These are phyloP conservation scores for Chlamydomonas sphaeroides DNA, from an alignment of 139 green algal species.

Conservation along the genomic window DNA sequence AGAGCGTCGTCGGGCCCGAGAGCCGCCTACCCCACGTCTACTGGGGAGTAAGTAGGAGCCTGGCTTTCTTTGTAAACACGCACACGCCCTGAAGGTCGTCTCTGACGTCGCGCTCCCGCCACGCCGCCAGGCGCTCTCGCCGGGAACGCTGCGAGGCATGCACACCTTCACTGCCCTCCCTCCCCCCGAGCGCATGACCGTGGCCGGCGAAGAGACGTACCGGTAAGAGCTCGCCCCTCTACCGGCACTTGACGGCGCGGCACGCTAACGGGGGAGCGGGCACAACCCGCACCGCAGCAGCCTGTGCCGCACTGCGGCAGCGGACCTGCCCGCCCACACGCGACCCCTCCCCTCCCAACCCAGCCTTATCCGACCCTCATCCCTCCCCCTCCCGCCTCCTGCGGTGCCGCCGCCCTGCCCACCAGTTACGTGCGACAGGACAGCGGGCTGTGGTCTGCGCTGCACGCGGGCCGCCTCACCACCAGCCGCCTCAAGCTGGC, in stretches of 20 bases:
- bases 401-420: background rate
- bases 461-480: slow-evolving; percentile 74
- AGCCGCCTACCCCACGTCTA: too few species aligned
- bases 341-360: too few species aligned
- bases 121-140: background rate
- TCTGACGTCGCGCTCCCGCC: too few species aligned
- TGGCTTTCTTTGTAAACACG: too few species aligned
- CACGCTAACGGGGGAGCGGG: background rate
- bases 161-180: slow-evolving; percentile 19
- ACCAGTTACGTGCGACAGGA: slow-evolving; percentile 66
- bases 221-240: background rate
- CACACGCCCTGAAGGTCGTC: too few species aligned
- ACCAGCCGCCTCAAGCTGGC: slow-evolving; percentile 58
- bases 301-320: background rate
- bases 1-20: too few species aligned
- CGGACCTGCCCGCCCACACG: background rate
- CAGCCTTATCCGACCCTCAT: background rate
- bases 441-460: slow-evolving; percentile 54
- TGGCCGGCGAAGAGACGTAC: background rate
- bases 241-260: background rate
- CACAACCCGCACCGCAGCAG: too few species aligned
- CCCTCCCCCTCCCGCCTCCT: background rate
- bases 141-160: background rate
- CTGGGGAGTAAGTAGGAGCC: too few species aligned
- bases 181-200: background rate